Conservation (phyloP, 257 asterid species). For the Solanum gandarillasii region DNA sequence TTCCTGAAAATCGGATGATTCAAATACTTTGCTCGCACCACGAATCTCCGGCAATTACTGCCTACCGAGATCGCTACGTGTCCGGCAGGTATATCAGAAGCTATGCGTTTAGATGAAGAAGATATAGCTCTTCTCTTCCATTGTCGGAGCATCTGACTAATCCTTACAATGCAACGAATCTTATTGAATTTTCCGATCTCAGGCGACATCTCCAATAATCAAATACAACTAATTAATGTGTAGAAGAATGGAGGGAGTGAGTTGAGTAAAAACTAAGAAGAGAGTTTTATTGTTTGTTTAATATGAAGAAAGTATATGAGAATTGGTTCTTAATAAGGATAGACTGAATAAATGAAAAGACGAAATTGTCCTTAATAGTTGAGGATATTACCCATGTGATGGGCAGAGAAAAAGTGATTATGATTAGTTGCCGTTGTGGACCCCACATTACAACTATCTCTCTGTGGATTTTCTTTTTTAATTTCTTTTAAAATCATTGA, state of each 20-base stretch:
- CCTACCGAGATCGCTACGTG: slow-evolving; percentile 80
- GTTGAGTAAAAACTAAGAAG: not conserved
- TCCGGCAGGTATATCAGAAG: slow-evolving; percentile 71
- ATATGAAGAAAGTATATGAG: not conserved
- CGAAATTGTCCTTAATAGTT: slow-evolving; percentile 12
- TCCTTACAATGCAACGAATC: slow-evolving; percentile 50
- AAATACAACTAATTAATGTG: not conserved
- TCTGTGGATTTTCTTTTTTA: not conserved
- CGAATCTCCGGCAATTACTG: slow-evolving; percentile 29
- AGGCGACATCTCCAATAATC: not conserved
- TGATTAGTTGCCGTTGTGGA: not conserved
- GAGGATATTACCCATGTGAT: not conserved
- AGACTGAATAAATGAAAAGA: not conserved
- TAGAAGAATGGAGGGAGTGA: not conserved
- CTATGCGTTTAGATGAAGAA: slow-evolving; percentile 14
- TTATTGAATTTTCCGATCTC: slow-evolving; percentile 31
- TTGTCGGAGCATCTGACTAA: slow-evolving; percentile 63
- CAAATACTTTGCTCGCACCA: slow-evolving; percentile 59
- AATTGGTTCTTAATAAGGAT: not conserved
- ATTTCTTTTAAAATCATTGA: not conserved
- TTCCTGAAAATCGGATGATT: slow-evolving; percentile 65
- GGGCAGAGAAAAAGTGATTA: not conserved
- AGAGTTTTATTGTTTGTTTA: not conserved
- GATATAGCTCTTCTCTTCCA: slow-evolving; percentile 51
- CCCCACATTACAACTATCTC: not conserved